These are phyloP conservation scores for Coemansia sp. DNA, from an alignment of 192 early-diverging fungal species.

Conservation along the genomic window DNA sequence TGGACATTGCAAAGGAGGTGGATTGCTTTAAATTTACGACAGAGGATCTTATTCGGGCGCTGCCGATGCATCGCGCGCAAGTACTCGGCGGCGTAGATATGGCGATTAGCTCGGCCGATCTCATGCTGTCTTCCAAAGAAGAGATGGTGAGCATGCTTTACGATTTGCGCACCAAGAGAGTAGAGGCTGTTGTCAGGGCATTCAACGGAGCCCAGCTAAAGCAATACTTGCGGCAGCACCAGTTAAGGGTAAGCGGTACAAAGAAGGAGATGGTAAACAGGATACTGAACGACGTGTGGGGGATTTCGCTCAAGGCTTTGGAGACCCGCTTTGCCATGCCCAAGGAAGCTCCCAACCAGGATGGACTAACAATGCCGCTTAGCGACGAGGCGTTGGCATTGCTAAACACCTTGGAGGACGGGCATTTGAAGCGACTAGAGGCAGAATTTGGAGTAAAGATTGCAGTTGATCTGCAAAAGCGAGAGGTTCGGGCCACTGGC, in stretches of 20 bases:
- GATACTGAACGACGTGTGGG: slow-evolving; percentile 41
- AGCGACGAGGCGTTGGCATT: slow-evolving; percentile 9
- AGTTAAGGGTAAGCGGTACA: neutral
- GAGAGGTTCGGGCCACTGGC: slow-evolving; percentile 16
- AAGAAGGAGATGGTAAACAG: slow-evolving; percentile 28
- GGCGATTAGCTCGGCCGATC: neutral
- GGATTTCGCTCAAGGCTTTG: slow-evolving; percentile 17
- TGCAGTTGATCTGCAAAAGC: neutral
- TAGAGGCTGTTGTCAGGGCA: neutral
- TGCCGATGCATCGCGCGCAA: slow-evolving; percentile 19
- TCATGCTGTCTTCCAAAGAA: slow-evolving; percentile 7
- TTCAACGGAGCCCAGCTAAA: slow-evolving; percentile 31
- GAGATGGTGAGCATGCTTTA: slow-evolving; percentile 12
- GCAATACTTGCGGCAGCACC: slow-evolving; percentile 23
- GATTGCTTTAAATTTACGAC: slow-evolving; percentile 34
- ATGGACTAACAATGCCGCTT: slow-evolving; percentile 27
- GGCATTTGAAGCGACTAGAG: slow-evolving; percentile 11
- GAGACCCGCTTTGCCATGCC: slow-evolving; percentile 9
- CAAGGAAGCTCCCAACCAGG: slow-evolving; percentile 1
- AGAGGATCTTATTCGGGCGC: slow-evolving; percentile 15
- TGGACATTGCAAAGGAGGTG: slow-evolving; percentile 18
- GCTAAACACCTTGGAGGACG: neutral
- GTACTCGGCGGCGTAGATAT: neutral
- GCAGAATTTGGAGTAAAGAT: slow-evolving; percentile 25
- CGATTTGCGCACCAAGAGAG: slow-evolving; percentile 15